Percentiles rank a stretch among this genome's conserved stretches.
These are phyloP conservation scores for Talaromyces stipitatus DNA, from an alignment of 495 filamentous ascomycete genomes.

Conservation along the genomic window DNA sequence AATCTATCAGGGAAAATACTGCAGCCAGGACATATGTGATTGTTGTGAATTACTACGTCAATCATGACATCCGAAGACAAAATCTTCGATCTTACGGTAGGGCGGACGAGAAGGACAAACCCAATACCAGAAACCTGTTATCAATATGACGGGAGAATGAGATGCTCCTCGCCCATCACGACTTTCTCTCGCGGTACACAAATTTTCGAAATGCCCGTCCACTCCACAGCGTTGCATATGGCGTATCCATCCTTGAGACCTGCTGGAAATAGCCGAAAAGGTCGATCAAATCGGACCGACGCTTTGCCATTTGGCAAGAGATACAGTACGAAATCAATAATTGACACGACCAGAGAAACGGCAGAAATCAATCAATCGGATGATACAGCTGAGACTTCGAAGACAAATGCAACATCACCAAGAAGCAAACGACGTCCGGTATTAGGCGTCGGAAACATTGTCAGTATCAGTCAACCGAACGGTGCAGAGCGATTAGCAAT, in stretches of 20 bases:
- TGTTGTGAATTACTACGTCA: not conserved
- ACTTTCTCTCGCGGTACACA: not conserved
- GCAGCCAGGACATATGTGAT: no score
- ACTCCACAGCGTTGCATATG: not conserved
- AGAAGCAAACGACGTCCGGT: not conserved
- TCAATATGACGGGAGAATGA: not conserved
- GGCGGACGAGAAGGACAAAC: not conserved
- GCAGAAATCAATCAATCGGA: not conserved
- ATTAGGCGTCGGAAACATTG: not conserved
- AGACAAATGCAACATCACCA: not conserved
- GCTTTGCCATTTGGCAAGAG: not conserved
- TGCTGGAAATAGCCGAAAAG: not conserved
- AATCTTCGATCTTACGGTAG: not conserved
- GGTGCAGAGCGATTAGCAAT: not conserved
- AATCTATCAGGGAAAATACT: no score
- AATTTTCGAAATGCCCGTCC: not conserved
- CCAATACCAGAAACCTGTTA: not conserved
- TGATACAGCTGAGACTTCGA: not conserved
- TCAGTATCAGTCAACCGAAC: not conserved
- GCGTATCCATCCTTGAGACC: not conserved
- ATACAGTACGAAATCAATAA: not conserved
- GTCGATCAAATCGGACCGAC: not conserved
- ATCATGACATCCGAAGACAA: not conserved
- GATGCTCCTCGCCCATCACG: not conserved
- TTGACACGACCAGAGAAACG: not conserved